phyloP scores from a whole-genome alignment of 2,329 filamentous ascomycete species.

The Cadophora sp. region DNA sequence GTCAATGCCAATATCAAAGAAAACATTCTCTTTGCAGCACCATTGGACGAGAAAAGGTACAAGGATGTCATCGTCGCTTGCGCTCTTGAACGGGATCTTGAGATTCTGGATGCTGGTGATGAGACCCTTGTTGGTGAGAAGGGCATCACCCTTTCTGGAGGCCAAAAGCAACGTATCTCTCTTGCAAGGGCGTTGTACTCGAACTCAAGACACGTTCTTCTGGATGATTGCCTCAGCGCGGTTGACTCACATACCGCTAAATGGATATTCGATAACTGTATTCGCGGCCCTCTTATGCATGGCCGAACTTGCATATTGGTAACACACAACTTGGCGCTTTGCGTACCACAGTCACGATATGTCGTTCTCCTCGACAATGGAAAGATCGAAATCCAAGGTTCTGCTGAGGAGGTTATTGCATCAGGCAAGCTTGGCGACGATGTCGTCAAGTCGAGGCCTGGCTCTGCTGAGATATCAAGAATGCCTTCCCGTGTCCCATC shows the following conservation, averaged over 20 bases:
- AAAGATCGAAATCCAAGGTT: constrained; percentile 77
- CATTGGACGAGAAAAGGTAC: constrained; percentile 83
- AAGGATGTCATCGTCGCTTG: constrained; percentile 88
- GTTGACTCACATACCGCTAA: constrained; percentile 98
- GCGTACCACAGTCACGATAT: constrained; percentile 79
- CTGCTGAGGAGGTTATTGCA: constrained; percentile 76
- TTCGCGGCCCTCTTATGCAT: constrained; percentile 87
- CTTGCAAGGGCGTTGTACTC: constrained; percentile 97
- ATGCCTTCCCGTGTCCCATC: constrained; percentile 81
- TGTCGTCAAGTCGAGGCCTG: constrained; percentile 74
- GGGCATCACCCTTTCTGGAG: constrained; percentile 93
- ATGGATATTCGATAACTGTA: constrained; percentile 95
- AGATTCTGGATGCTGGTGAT: constrained; percentile 92
- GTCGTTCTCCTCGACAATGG: constrained; percentile 91
- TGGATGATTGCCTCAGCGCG: constrained; percentile 95
- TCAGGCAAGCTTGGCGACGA: constrained; percentile 93
- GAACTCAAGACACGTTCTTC: constrained; percentile 85
- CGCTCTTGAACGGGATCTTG: constrained; percentile 86
- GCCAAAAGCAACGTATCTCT: constrained; percentile 97
- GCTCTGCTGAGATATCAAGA: constrained; percentile 73
- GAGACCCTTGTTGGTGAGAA: constrained; percentile 96
- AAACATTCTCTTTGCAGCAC: constrained; percentile 90
- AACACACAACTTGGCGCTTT: constrained; percentile 92
- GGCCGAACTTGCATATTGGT: constrained; percentile 92
- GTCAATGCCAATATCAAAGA: constrained; percentile 95